Conservation (phyloP, 1,284 basidiomycete genomes). For the Apiotrichum domesticum region DNA sequence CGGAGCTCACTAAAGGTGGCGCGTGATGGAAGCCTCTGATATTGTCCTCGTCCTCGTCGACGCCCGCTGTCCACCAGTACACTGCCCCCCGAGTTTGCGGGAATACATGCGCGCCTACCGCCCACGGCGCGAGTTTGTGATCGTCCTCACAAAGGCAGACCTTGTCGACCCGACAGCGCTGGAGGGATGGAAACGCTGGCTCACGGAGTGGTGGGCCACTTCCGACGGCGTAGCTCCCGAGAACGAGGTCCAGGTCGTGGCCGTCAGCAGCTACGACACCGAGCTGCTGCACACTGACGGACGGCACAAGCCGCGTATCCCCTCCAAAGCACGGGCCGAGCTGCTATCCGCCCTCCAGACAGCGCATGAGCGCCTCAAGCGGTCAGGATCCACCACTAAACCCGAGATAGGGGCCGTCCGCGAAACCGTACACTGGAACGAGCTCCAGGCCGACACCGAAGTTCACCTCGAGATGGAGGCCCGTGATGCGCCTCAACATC, state of each 20-base stretch:
- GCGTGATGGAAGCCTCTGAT: slow-evolving; percentile 76
- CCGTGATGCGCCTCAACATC: slow-evolving; percentile 38
- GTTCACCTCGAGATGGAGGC: neutral
- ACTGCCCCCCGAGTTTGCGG: slow-evolving; percentile 53
- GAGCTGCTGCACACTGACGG: slow-evolving; percentile 42
- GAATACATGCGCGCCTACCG: slow-evolving; percentile 48
- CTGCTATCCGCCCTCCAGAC: slow-evolving; percentile 63
- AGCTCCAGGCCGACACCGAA: slow-evolving; percentile 19
- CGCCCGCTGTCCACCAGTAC: slow-evolving; percentile 68
- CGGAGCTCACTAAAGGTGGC: slow-evolving; percentile 52
- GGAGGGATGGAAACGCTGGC: slow-evolving; percentile 62
- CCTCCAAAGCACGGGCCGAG: slow-evolving; percentile 49
- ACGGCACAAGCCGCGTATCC: slow-evolving; percentile 56
- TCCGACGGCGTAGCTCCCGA: slow-evolving; percentile 7
- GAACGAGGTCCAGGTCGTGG: slow-evolving; percentile 52
- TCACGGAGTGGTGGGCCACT: slow-evolving; percentile 52
- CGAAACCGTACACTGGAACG: slow-evolving; percentile 64
- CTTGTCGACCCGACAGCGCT: slow-evolving; percentile 59
- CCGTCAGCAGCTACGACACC: slow-evolving; percentile 64
- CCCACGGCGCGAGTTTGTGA: slow-evolving; percentile 57
- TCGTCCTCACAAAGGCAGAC: slow-evolving; percentile 80
- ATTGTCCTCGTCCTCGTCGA: slow-evolving; percentile 80
- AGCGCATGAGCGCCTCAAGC: slow-evolving; percentile 62
- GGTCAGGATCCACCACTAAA: slow-evolving; percentile 50
- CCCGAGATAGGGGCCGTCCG: slow-evolving; percentile 49